phyloP scores from a whole-genome alignment of 306 rosid species.

The Dicorynia guianensis region DNA sequence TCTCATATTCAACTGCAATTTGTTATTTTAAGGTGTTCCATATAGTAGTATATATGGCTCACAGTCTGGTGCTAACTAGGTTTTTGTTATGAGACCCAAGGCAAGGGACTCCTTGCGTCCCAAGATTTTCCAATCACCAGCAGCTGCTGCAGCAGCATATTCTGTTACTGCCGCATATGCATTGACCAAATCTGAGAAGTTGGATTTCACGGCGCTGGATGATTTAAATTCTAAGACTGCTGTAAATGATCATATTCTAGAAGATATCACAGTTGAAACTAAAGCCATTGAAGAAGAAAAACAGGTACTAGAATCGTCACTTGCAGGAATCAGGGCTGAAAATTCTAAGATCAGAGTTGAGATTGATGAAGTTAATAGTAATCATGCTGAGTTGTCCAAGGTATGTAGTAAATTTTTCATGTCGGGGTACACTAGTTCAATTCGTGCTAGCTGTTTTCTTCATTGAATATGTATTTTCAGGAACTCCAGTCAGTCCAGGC shows the following conservation, averaged over 20 bases:
- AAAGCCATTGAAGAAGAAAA: slow-evolving; percentile 73
- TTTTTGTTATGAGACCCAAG: slow-evolving; percentile 89
- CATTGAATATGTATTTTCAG: slow-evolving; percentile 54
- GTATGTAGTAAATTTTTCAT: slow-evolving; percentile 49
- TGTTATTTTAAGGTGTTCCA: slow-evolving; percentile 25
- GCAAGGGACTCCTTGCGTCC: slow-evolving; percentile 62
- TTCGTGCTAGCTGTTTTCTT: slow-evolving; percentile 39
- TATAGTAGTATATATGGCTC: slow-evolving; percentile 36
- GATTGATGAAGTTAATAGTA: slow-evolving; percentile 70
- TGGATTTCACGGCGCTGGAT: slow-evolving; percentile 57
- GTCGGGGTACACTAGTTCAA: slow-evolving; percentile 8
- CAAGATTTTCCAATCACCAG: slow-evolving; percentile 96
- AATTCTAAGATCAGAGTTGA: slow-evolving; percentile 68
- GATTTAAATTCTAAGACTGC: slow-evolving; percentile 52
- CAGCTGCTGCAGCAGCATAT: slow-evolving; percentile 97
- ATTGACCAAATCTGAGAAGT: slow-evolving; percentile 75
- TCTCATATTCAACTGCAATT: slow-evolving; percentile 18
- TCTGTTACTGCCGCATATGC: slow-evolving; percentile 98
- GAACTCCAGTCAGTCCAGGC: slow-evolving; percentile 96
- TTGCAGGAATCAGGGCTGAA: slow-evolving; percentile 66
- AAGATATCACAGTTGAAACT: slow-evolving; percentile 45
- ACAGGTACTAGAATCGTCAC: slow-evolving; percentile 59
- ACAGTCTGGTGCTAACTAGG: slow-evolving; percentile 50
- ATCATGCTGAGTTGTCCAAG: slow-evolving; percentile 90
- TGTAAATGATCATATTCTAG: slow-evolving; percentile 44